Evolutionary conservation across 2,329 filamentous ascomycete genomes (phyloP).

Genomic region (Botrytis aclada): DNA sequence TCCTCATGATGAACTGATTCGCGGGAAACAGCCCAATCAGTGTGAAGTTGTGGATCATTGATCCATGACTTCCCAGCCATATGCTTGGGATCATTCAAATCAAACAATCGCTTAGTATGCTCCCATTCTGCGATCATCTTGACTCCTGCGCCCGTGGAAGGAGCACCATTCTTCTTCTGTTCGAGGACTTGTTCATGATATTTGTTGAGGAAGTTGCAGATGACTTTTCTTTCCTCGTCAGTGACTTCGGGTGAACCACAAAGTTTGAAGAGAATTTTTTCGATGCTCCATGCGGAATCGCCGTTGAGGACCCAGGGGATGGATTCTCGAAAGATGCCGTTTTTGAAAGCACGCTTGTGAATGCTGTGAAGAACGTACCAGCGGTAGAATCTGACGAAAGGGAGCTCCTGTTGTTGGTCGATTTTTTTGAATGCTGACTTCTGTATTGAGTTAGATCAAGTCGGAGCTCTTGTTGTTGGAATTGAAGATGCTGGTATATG

Average conservation of each 20-base stretch:
- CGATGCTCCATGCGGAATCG: constrained; percentile 4
- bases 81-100: constrained; percentile 9
- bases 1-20: neutral
- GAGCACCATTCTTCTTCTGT: neutral
- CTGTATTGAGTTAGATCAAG: neutral
- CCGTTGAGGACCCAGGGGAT: constrained; percentile 6
- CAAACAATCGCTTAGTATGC: constrained; percentile 10
- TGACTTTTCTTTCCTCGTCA: neutral
- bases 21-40: neutral
- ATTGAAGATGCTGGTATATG: neutral
- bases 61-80: neutral
- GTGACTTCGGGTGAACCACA: neutral
- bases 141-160: neutral
- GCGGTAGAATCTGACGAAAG: constrained; percentile 8
- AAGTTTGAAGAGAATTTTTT: neutral
- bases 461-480: too few relatives aligned
- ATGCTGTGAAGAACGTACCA: constrained; percentile 18
- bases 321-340: neutral
- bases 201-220: constrained; percentile 1
- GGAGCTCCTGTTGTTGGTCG: neutral
- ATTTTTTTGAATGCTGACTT: neutral
- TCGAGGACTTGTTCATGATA: neutral
- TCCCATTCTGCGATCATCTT: neutral
- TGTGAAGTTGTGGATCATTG: neutral
- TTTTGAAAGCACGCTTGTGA: constrained; percentile 14